Conservation (phyloP, 2,329 filamentous ascomycete genomes). For the Chaetomiaceae sp. region DNA sequence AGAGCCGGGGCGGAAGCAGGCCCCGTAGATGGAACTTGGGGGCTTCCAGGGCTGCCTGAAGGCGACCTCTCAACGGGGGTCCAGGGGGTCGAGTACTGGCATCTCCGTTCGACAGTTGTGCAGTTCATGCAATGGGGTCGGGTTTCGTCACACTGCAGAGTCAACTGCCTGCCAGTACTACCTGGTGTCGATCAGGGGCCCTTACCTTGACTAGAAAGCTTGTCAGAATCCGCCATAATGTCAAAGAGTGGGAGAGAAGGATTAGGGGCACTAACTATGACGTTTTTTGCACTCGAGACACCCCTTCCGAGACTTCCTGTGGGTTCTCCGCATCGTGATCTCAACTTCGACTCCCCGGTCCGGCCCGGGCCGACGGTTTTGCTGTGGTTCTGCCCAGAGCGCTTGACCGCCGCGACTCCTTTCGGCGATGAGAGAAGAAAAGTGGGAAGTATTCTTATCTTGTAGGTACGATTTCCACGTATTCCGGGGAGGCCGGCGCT, state of each 20-base stretch:
- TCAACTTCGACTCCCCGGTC: too few relatives aligned
- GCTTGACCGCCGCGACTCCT: not conserved
- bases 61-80: conserved; percentile 1
- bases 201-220: conserved; percentile 25
- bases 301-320: conserved; percentile 31
- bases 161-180: not conserved
- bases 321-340: conserved; percentile 26
- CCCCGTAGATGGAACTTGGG: conserved; percentile 5
- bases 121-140: conserved; percentile 31
- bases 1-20: not conserved
- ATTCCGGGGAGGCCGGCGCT: not conserved
- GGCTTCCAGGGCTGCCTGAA: conserved; percentile 14
- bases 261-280: conserved; percentile 24
- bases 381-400: not conserved
- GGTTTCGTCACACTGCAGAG: conserved; percentile 30
- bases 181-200: not conserved
- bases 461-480: not conserved
- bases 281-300: conserved; percentile 32
- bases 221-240: not conserved
- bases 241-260: not conserved
- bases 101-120: conserved; percentile 27
- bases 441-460: not conserved
- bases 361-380: not conserved
- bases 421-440: not conserved
- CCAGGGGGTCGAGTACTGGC: conserved; percentile 24